These are phyloP conservation scores for Favolaschia claudopus DNA, from an alignment of 768 basidiomycete species.

Conservation along the genomic window DNA sequence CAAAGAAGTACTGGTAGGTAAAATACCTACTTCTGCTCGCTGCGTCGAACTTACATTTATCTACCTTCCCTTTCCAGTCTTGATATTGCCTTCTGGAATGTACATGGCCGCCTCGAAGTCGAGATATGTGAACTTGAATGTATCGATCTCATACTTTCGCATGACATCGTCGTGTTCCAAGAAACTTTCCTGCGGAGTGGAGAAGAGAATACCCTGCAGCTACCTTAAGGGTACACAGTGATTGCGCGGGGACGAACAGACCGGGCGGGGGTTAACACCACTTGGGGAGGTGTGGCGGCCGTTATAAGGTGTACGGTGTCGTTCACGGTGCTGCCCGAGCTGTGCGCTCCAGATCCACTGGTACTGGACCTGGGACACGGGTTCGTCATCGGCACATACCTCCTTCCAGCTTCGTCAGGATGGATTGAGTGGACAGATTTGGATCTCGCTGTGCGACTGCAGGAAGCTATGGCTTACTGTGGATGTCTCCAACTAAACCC, in stretches of 20 bases:
- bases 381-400: background rate
- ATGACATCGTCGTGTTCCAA: slow-evolving; percentile 2
- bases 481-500: no score
- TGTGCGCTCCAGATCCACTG: background rate
- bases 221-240: background rate
- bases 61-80: background rate
- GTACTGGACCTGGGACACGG: background rate
- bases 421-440: background rate
- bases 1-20: no score
- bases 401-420: background rate
- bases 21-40: no score
- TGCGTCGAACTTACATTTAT: no score
- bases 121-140: background rate
- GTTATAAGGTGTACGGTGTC: background rate
- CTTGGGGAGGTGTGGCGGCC: background rate
- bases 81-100: background rate
- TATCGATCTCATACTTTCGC: background rate
- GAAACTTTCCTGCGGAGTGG: background rate
- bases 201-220: background rate
- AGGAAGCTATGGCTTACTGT: background rate
- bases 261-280: background rate
- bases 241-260: background rate
- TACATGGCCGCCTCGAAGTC: slow-evolving; percentile 2
- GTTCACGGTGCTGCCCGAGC: background rate
- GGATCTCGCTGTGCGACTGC: background rate